Evolutionary conservation across 2,329 filamentous ascomycete species (phyloP).

Genomic region (Volutella citrinella): DNA sequence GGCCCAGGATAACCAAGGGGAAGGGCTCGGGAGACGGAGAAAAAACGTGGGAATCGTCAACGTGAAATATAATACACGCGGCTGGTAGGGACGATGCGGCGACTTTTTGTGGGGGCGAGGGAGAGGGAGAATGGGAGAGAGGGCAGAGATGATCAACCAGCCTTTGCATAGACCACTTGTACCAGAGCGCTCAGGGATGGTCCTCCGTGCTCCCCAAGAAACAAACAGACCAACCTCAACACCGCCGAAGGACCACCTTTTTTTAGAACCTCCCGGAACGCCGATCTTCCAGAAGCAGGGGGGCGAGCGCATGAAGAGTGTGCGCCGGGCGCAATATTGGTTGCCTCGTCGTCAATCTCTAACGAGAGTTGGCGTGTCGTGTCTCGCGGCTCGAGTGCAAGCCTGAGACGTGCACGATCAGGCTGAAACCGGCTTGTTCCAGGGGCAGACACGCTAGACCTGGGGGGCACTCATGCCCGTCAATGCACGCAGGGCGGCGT

Average conservation of each 20-base stretch:
- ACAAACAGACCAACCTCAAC: no score
- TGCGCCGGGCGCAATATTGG: no score
- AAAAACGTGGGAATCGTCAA: constrained; percentile 20
- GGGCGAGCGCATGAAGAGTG: constrained; percentile 12
- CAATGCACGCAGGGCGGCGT: not conserved
- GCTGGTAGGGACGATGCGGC: constrained; percentile 20
- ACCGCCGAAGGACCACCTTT: no score
- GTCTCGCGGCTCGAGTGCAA: constrained; percentile 16
- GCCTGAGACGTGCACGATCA: constrained; percentile 24
- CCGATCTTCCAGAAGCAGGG: constrained; percentile 11
- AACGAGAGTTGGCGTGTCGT: constrained; percentile 16
- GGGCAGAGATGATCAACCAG: no score
- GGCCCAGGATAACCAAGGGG: no score
- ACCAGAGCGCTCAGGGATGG: no score
- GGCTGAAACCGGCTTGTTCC: constrained; percentile 22
- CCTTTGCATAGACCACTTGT: no score
- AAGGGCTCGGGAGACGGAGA: not conserved
- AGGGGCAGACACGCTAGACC: constrained; percentile 7
- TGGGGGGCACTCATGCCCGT: constrained; percentile 11
- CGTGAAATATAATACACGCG: constrained; percentile 19
- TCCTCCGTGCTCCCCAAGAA: no score
- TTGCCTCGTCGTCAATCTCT: no score
- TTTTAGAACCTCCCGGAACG: constrained; percentile 19
- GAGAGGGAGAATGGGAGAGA: constrained; percentile 21
- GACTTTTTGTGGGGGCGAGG: constrained; percentile 22